Evolutionary conservation across 768 basidiomycete species (phyloP).

Genomic region (Mycena amicta): DNA sequence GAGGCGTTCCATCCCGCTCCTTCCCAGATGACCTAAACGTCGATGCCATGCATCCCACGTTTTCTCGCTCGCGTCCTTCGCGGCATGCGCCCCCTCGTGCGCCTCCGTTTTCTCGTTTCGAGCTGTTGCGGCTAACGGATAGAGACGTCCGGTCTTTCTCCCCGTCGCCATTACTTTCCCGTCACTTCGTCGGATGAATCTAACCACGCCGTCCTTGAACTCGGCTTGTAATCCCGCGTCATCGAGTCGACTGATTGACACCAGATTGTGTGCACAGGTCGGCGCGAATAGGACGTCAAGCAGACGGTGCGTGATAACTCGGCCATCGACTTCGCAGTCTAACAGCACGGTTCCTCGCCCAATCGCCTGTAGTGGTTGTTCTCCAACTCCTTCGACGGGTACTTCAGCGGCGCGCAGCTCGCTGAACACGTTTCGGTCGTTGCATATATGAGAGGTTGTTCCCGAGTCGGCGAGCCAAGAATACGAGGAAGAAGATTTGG

Average conservation of each 20-base stretch:
- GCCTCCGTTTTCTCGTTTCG: not conserved
- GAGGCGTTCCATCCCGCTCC: conserved; percentile 1
- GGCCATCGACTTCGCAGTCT: conserved; percentile 1
- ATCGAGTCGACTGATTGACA: conserved; percentile 5
- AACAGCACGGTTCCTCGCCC: not conserved
- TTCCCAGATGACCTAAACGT: conserved; percentile 3
- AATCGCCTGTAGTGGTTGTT: not conserved
- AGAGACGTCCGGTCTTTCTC: conserved; percentile 11
- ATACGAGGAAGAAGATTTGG: not conserved
- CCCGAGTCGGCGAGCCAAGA: not conserved
- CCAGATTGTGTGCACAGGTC: not conserved
- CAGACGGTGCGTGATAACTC: not conserved
- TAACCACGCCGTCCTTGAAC: conserved; percentile 1
- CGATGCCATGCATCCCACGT: conserved; percentile 12
- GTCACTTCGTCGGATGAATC: not conserved
- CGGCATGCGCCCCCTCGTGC: not conserved
- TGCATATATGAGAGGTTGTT: not conserved
- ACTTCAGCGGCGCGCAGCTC: not conserved
- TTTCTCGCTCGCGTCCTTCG: not conserved
- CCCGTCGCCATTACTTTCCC: not conserved
- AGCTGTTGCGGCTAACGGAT: not conserved
- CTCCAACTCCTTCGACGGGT: not conserved
- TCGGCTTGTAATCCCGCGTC: not conserved
- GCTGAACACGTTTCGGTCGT: not conserved
- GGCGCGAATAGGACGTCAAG: conserved; percentile 8